Evolutionary conservation across 345 rosid genomes (phyloP).

Genomic region (Turnera subulata): DNA sequence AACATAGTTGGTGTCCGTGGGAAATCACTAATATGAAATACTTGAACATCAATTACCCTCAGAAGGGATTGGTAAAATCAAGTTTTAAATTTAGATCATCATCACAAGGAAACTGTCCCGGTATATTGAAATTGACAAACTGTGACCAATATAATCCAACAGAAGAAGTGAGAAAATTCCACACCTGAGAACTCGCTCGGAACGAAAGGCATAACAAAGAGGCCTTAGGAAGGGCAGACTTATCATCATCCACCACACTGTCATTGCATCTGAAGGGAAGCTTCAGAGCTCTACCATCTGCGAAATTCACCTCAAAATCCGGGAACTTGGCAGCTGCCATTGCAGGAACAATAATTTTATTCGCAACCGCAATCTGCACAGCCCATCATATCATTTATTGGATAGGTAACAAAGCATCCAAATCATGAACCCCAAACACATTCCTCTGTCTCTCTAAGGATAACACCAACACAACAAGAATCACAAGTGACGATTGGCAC

Average conservation of each 20-base stretch:
- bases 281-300: constrained; percentile 52
- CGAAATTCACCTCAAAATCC: constrained; percentile 38
- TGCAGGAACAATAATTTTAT: constrained; percentile 61
- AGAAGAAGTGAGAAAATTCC: background rate
- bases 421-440: background rate
- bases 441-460: too few species aligned
- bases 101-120: background rate
- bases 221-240: constrained; percentile 39
- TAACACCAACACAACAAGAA: background rate
- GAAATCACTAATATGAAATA: background rate
- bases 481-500: background rate
- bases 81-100: background rate
- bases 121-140: background rate
- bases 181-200: constrained; percentile 84
- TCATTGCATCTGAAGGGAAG: constrained; percentile 47
- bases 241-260: constrained; percentile 24
- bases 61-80: background rate
- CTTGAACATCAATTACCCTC: background rate
- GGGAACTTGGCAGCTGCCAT: constrained; percentile 69
- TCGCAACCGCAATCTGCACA: constrained; percentile 66
- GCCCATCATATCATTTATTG: background rate
- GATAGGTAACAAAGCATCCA: background rate
- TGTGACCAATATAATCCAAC: background rate
- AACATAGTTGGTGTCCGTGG: too few species aligned
- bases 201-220: constrained; percentile 74